Base-by-base conservation (phyloP, 2,329 filamentous ascomycete species). In the Pestalotiopsis sp. region DNA sequence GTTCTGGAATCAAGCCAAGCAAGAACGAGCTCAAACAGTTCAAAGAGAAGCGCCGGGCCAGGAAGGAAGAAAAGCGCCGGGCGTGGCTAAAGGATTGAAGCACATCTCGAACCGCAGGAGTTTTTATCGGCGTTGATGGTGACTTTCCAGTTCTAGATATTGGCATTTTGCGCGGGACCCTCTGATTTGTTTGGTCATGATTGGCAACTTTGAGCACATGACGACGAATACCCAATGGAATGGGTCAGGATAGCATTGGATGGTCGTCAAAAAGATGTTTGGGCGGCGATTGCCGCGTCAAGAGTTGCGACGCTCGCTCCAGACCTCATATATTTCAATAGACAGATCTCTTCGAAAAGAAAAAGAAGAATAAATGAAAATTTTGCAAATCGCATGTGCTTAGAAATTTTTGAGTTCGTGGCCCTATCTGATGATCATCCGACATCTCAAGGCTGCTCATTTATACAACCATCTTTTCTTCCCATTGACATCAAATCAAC, bases 1-100 rank as follows among this genome's bases (percentile, higher is more conserved):
- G 96, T 67, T 91, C 92, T 69, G 90, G 91, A 67, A 95, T 96
- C 87, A 94, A 94, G 81, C 86, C 95, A 27, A 92, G 84, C 68
- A 97, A 95, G 85, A 86, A 92, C 70, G 94, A 99, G 82, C 83
- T 99, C 72, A 95, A 97, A 83, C 90, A 91, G 68, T 97, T 95
- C 83, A 96, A 95, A 81, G 92, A 97, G 80, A 97, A 97, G 87
- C 87, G 94, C 71, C 89, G 90, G 71, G 93, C 93, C 59, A 94
- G 90, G 83, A 98, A 98, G 82, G 94, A 98, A 79, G 94, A 98
- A 84, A 98, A 97, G 83, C 87, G 95, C 70, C 86, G 95, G 72
- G 95, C 94, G 11, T 99, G 96, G 94, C 81, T 98, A 76, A 86
- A 91, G 75, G 95, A 97, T 81, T 98, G 23, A 70, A 23, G 31